Conservation (phyloP, 2,329 filamentous ascomycete genomes). For the Chrysosporium keratinophilum region DNA sequence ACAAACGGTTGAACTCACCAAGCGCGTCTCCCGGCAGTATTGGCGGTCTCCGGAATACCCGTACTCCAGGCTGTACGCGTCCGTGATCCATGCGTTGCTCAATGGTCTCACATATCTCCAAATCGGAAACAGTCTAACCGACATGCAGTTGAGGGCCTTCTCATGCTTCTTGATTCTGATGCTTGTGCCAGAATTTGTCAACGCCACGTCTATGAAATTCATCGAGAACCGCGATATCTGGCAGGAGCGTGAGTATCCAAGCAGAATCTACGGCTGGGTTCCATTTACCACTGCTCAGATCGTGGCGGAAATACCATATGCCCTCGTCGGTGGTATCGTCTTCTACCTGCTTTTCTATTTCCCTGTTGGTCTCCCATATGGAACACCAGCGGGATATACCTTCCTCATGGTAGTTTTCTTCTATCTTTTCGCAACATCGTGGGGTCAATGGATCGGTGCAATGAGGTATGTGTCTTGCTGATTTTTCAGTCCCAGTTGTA, state of each 20-base stretch:
- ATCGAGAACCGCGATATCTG: constrained; percentile 62
- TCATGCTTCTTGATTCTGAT: constrained; percentile 66
- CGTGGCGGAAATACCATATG: constrained; percentile 60
- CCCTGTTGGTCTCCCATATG: constrained; percentile 57
- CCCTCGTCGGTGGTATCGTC: constrained; percentile 53
- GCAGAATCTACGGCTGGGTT: constrained; percentile 65
- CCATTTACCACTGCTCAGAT: constrained; percentile 66
- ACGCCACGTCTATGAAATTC: constrained; percentile 67
- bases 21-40: constrained; percentile 57
- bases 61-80: constrained; percentile 61
- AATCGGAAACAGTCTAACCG: constrained; percentile 51
- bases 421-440: constrained; percentile 62
- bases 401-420: constrained; percentile 72
- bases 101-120: constrained; percentile 65
- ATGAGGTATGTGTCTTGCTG: constrained; percentile 66
- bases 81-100: constrained; percentile 57
- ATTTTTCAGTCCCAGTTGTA: constrained; percentile 24
- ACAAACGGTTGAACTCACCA: constrained; percentile 56
- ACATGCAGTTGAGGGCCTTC: constrained; percentile 61
- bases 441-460: constrained; percentile 77
- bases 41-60: constrained; percentile 64
- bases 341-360: constrained; percentile 73
- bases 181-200: constrained; percentile 61
- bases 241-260: constrained; percentile 62
- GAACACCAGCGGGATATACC: constrained; percentile 59